Conservation (phyloP, 371 early-diverging fungal genomes). For the Mucor velutinosus region DNA sequence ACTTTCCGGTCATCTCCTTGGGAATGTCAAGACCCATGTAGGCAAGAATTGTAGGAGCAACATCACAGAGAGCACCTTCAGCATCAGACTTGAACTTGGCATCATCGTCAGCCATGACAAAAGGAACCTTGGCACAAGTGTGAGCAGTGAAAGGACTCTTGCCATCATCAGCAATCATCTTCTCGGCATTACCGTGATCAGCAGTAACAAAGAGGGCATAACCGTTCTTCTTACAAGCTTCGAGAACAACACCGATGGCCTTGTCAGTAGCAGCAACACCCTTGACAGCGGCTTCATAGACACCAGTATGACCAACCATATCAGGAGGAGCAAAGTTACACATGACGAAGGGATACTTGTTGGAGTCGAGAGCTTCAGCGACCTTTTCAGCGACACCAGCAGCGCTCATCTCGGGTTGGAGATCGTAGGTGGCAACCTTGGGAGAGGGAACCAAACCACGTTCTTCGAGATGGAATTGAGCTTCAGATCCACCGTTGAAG, state of each 20-base stretch:
- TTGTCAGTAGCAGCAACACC: conserved; percentile 96
- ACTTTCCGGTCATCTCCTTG: conserved; percentile 94
- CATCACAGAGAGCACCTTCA: conserved; percentile 92
- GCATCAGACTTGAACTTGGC: conserved; percentile 53
- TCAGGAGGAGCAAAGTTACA: conserved; percentile 99
- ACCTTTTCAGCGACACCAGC: conserved; percentile 88
- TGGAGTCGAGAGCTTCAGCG: conserved; percentile 77
- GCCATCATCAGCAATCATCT: conserved; percentile 92
- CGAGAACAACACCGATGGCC: conserved; percentile 93
- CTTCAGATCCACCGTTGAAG: conserved; percentile 99
- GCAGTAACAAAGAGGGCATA: conserved; percentile 97
- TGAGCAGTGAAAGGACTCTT: conserved; percentile 95
- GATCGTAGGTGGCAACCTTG: conserved; percentile 97
- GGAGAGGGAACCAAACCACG: conserved; percentile 93
- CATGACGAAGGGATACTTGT: conserved; percentile 95
- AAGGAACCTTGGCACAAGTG: conserved; percentile 93
- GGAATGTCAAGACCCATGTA: conserved; percentile 94
- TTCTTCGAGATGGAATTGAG: conserved; percentile 85
- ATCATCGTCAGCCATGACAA: conserved; percentile 78
- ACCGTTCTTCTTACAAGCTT: conserved; percentile 87
- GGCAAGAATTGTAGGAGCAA: conserved; percentile 97
- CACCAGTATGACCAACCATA: conserved; percentile 99
- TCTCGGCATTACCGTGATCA: conserved; percentile 99
- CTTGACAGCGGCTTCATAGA: conserved; percentile 91
- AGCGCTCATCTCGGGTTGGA: conserved; percentile 96